Conservation (phyloP, 2,329 filamentous ascomycete genomes). For the Coleophoma cylindrospora region DNA sequence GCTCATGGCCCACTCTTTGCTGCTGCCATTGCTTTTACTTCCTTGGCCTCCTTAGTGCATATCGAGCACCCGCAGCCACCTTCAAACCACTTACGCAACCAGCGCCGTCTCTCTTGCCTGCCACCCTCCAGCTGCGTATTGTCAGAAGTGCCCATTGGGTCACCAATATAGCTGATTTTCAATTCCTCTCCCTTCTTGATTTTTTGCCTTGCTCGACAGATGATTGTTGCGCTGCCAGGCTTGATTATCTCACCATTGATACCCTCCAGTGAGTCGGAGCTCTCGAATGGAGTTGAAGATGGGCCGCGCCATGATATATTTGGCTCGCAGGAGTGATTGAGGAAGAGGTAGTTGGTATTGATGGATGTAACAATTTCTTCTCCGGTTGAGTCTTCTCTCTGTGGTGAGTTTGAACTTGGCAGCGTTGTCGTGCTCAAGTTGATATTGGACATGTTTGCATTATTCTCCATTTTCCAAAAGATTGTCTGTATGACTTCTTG, state of each 20-base stretch:
- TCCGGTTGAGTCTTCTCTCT: neutral
- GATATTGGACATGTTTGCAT: conserved; percentile 13
- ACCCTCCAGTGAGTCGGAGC: neutral
- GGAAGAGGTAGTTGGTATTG: conserved; percentile 21
- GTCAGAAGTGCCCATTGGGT: conserved; percentile 8
- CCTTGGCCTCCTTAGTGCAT: conserved; percentile 13
- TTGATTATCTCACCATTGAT: conserved; percentile 5
- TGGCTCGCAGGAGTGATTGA: conserved; percentile 22
- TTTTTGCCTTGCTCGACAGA: conserved; percentile 11
- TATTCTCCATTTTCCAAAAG: conserved; percentile 21
- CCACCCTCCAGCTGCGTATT: neutral
- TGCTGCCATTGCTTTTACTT: neutral
- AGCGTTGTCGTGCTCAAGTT: too few species aligned
- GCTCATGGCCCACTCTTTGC: too few species aligned
- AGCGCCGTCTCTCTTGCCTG: conserved; percentile 6
- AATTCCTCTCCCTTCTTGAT: conserved; percentile 22
- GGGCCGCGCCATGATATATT: conserved; percentile 20
- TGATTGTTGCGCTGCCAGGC: conserved; percentile 15
- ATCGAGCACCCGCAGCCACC: conserved; percentile 20
- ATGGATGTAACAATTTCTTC: conserved; percentile 8
- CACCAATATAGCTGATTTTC: conserved; percentile 22
- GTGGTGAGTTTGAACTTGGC: neutral
- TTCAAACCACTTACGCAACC: conserved; percentile 20
- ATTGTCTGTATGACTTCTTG: conserved; percentile 23
- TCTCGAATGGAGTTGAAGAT: neutral